Conservation (phyloP, 2,329 filamentous ascomycete species). For the Fusarium sp. region DNA sequence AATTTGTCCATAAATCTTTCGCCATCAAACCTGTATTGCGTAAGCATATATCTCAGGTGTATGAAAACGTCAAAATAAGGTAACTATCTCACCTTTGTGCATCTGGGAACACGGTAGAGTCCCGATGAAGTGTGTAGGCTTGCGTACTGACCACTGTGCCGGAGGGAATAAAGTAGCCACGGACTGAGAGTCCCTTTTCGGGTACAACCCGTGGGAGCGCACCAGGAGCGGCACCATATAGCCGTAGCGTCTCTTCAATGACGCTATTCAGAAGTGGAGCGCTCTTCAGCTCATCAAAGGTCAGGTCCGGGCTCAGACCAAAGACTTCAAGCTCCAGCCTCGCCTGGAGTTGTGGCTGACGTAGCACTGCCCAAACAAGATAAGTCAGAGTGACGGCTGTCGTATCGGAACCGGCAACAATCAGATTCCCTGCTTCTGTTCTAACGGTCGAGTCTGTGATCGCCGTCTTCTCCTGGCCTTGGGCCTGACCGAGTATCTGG, state of each 20-base stretch:
- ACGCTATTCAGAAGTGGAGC: slow-evolving; percentile 19
- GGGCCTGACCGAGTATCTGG: neutral
- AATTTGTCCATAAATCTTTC: neutral
- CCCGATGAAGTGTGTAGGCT: slow-evolving; percentile 21
- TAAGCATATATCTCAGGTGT: neutral
- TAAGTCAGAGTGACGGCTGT: slow-evolving; percentile 29
- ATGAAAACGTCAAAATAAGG: neutral
- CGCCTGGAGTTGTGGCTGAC: neutral
- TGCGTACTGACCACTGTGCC: slow-evolving; percentile 23
- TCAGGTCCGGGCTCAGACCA: neutral
- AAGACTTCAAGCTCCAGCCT: slow-evolving; percentile 13
- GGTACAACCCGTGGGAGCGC: slow-evolving; percentile 16
- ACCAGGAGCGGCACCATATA: slow-evolving; percentile 33
- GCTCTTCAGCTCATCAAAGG: neutral
- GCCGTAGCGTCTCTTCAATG: slow-evolving; percentile 22
- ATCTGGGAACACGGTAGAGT: slow-evolving; percentile 3
- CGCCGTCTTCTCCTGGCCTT: neutral
- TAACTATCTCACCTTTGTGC: neutral
- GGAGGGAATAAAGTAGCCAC: neutral
- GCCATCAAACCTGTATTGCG: neutral
- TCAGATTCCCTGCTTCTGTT: slow-evolving; percentile 14
- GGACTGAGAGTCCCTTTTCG: neutral
- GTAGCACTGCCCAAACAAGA: slow-evolving; percentile 27
- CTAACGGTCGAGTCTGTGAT: neutral
- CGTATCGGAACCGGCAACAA: slow-evolving; percentile 24